phyloP scores from a whole-genome alignment of 768 basidiomycete species.

The Panellus pusillus region DNA sequence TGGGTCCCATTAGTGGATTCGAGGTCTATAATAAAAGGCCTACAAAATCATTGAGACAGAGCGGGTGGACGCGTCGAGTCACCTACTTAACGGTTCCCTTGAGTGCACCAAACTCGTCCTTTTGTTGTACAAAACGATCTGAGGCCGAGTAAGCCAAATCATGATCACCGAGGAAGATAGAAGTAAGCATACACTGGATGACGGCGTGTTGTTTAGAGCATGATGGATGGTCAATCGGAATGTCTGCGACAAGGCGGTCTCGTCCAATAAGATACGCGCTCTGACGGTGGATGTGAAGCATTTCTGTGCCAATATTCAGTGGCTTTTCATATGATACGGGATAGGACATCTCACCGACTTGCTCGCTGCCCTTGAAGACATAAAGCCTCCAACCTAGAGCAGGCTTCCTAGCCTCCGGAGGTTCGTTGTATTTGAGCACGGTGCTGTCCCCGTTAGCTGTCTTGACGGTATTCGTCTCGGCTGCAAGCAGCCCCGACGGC shows the following conservation, averaged over 20 bases:
- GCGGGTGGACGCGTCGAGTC: background rate
- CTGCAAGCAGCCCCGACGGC: constrained; percentile 87
- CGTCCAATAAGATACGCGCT: constrained; percentile 93
- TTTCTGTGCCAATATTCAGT: constrained; percentile 47
- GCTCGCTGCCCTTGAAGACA: constrained; percentile 94
- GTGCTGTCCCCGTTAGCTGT: constrained; percentile 73
- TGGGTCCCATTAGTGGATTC: constrained; percentile 97
- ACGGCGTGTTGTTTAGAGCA: constrained; percentile 98
- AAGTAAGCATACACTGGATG: constrained; percentile 73
- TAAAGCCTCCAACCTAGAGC: constrained; percentile 89
- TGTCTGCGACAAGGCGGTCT: constrained; percentile 83
- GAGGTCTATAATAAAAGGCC: constrained; percentile 95
- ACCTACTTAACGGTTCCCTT: constrained; percentile 85
- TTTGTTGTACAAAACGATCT: constrained; percentile 84
- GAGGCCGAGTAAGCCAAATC: constrained; percentile 7
- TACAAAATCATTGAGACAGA: constrained; percentile 31
- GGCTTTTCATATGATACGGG: background rate
- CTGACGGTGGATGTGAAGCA: constrained; percentile 90
- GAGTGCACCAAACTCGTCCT: constrained; percentile 80
- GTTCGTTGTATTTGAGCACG: constrained; percentile 96
- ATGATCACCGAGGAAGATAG: background rate
- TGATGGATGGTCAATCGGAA: constrained; percentile 92
- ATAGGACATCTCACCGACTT: constrained; percentile 66
- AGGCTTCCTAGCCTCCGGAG: constrained; percentile 96
- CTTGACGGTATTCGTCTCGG: constrained; percentile 91